Conservation (phyloP, 768 basidiomycete genomes). For the Lentinula edodes region DNA sequence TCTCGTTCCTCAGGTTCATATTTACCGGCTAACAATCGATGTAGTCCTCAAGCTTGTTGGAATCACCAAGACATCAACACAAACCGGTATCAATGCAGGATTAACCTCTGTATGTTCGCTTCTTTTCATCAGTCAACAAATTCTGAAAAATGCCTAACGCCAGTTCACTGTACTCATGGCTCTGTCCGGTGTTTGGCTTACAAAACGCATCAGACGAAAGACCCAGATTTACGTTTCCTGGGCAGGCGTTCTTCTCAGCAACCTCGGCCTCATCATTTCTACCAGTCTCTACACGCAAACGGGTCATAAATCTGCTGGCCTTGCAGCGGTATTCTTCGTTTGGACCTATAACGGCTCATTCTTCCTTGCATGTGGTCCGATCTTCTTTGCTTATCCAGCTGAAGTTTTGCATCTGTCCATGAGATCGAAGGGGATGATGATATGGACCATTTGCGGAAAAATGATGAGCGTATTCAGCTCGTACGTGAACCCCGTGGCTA, state of each 20-base stretch:
- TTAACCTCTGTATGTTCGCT: not conserved
- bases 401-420: slow-evolving; percentile 6
- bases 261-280: slow-evolving; percentile 4
- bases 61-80: slow-evolving; percentile 1
- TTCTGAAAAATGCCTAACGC: not conserved
- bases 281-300: slow-evolving; percentile 1
- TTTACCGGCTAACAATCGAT: not conserved
- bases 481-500: slow-evolving; percentile 7
- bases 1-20: not conserved
- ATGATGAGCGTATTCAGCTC: slow-evolving; percentile 4
- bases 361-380: slow-evolving; percentile 7
- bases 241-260: slow-evolving; percentile 4
- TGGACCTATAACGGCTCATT: slow-evolving; percentile 7
- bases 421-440: slow-evolving; percentile 6
- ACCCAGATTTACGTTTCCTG: slow-evolving; percentile 2
- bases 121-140: not conserved
- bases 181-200: slow-evolving; percentile 4
- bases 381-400: slow-evolving; percentile 8
- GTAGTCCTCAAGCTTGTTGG: slow-evolving; percentile 7
- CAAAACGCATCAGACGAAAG: slow-evolving; percentile 1
- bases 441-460: slow-evolving; percentile 1
- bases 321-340: slow-evolving; percentile 6
- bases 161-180: slow-evolving; percentile 7
- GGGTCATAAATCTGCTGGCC: not conserved
- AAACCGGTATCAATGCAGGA: slow-evolving; percentile 7